A percentile compares a stretch with the other conserved stretches of the same genome.
These are phyloP conservation scores for Annulohypoxylon nitens DNA, from an alignment of 495 filamentous ascomycete species.

Conservation along the genomic window DNA sequence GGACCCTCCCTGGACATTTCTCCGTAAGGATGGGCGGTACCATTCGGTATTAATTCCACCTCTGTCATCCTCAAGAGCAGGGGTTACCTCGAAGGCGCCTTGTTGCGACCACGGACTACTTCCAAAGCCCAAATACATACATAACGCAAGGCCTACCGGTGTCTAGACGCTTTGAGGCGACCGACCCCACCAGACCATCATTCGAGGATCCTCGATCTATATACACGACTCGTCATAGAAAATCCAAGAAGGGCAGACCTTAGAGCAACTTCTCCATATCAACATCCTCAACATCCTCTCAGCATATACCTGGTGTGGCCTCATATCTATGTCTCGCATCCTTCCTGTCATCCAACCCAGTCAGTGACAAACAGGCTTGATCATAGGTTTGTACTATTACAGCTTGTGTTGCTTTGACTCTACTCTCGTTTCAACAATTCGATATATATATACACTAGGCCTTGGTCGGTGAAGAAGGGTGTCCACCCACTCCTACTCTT, in stretches of 20 bases:
- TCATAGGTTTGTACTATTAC: slow-evolving; percentile 34
- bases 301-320: slow-evolving; percentile 41
- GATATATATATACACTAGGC: slow-evolving; percentile 39
- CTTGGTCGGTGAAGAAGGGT: slow-evolving; percentile 22
- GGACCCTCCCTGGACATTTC: slow-evolving; percentile 64
- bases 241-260: slow-evolving; percentile 29
- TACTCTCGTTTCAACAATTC: slow-evolving; percentile 37
- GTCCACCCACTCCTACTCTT: slow-evolving; percentile 4
- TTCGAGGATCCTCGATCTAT: slow-evolving; percentile 51
- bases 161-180: slow-evolving; percentile 54
- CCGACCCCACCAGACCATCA: slow-evolving; percentile 56
- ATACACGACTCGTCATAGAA: slow-evolving; percentile 46
- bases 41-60: slow-evolving; percentile 65
- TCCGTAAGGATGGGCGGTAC: slow-evolving; percentile 61
- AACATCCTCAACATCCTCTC: neutral
- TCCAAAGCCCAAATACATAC: slow-evolving; percentile 56
- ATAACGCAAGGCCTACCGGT: slow-evolving; percentile 58
- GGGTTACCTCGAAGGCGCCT: slow-evolving; percentile 58
- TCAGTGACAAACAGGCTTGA: slow-evolving; percentile 37
- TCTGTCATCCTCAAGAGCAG: slow-evolving; percentile 62
- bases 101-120: slow-evolving; percentile 61
- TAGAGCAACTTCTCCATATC: slow-evolving; percentile 36
- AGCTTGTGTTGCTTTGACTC: slow-evolving; percentile 33
- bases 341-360: slow-evolving; percentile 28
- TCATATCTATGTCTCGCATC: slow-evolving; percentile 43